phyloP scores from a whole-genome alignment of 1,284 basidiomycete genomes.

The Agroathelia rolfsii region DNA sequence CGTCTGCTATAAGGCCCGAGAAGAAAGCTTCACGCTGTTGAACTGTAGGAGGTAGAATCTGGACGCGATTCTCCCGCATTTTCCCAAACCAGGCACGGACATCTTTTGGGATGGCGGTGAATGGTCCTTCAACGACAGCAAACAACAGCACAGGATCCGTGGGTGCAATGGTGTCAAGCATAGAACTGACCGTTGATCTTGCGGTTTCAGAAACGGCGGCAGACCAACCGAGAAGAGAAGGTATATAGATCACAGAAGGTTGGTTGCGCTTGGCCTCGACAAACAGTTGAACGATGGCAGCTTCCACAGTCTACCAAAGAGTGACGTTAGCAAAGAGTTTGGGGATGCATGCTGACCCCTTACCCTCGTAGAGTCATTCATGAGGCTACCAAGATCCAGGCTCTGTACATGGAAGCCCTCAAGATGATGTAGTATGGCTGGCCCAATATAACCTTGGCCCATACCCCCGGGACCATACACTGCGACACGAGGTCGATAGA shows the following conservation, averaged over 20 bases:
- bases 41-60: slow-evolving; percentile 40
- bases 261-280: slow-evolving; percentile 96
- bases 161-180: slow-evolving; percentile 85
- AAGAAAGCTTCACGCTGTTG: slow-evolving; percentile 76
- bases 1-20: slow-evolving; percentile 55
- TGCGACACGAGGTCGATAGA: slow-evolving; percentile 86
- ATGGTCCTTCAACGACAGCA: slow-evolving; percentile 76
- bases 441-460: slow-evolving; percentile 87
- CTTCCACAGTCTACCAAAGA: slow-evolving; percentile 70
- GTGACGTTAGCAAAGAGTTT: slow-evolving; percentile 4
- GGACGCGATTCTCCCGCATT: slow-evolving; percentile 65
- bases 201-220: slow-evolving; percentile 78
- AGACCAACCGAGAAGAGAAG: slow-evolving; percentile 83
- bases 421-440: slow-evolving; percentile 85
- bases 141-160: slow-evolving; percentile 90
- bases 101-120: slow-evolving; percentile 68
- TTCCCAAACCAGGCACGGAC: slow-evolving; percentile 90
- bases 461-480: slow-evolving; percentile 79
- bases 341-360: slow-evolving; percentile 15
- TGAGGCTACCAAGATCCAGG: slow-evolving; percentile 81
- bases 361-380: slow-evolving; percentile 86
- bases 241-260: slow-evolving; percentile 93
- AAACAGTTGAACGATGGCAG: slow-evolving; percentile 92
- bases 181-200: slow-evolving; percentile 76
- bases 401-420: slow-evolving; percentile 96